Evolutionary conservation across 306 rosid genomes (phyloP).

Genomic region (Argentina anserina): DNA sequence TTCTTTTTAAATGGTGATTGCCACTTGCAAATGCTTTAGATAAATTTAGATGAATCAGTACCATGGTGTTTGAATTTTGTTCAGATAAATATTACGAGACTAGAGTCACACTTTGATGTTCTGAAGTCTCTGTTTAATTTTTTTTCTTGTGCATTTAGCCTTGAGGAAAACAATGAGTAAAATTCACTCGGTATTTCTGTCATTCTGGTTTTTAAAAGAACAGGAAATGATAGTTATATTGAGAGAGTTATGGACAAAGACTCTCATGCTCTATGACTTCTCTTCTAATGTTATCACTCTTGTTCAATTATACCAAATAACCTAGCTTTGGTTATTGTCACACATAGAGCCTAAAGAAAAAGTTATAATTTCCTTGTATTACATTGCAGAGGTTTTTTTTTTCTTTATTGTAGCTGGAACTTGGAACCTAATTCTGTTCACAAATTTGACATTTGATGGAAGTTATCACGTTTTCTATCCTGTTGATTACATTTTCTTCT

Average conservation of each 20-base stretch:
- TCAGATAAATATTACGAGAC: background rate
- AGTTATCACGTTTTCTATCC: background rate
- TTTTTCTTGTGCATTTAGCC: background rate
- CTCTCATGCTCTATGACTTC: background rate
- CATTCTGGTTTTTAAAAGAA: background rate
- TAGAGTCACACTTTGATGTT: background rate
- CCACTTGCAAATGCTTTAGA: background rate
- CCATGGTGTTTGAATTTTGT: background rate
- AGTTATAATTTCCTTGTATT: background rate
- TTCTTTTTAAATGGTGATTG: background rate
- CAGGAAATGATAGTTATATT: background rate
- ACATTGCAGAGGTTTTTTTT: background rate
- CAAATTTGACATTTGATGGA: background rate
- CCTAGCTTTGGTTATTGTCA: background rate
- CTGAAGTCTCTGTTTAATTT: background rate
- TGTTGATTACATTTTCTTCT: background rate
- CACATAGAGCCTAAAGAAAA: background rate
- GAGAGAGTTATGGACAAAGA: background rate
- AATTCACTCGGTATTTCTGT: background rate
- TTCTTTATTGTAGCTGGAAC: background rate
- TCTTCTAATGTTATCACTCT: background rate
- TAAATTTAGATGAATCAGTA: conserved; percentile 1
- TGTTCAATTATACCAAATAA: background rate
- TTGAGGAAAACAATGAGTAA: background rate
- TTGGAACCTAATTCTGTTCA: background rate